Evolutionary conservation across 2,329 filamentous ascomycete genomes (phyloP).

Genomic region (Fusarium decemcellulare): DNA sequence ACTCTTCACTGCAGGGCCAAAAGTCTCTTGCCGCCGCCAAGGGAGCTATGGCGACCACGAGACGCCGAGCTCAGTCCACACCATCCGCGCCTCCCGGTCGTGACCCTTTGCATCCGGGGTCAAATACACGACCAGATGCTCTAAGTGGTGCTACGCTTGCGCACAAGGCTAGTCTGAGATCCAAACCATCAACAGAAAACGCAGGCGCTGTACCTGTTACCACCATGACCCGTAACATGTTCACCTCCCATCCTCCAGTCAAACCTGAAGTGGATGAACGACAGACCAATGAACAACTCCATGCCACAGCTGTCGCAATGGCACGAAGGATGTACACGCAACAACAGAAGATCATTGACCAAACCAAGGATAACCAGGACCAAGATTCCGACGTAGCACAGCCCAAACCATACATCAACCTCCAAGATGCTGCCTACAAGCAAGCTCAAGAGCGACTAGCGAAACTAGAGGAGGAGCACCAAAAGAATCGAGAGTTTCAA

Average conservation of each 20-base stretch:
- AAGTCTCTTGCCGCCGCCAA: constrained; percentile 83
- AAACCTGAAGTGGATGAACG: constrained; percentile 81
- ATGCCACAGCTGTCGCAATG: constrained; percentile 90
- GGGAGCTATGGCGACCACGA: constrained; percentile 76
- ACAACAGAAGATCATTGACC: constrained; percentile 74
- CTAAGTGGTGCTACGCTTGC: constrained; percentile 81
- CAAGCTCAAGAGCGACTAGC: constrained; percentile 87
- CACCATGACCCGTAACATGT: constrained; percentile 81
- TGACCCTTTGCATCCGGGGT: constrained; percentile 32
- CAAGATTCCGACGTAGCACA: constrained; percentile 54
- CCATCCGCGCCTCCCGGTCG: constrained; percentile 57
- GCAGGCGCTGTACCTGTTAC: constrained; percentile 77
- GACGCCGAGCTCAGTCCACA: constrained; percentile 76
- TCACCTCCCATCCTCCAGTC: constrained; percentile 81
- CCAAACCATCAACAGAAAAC: constrained; percentile 66
- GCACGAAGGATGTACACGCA: constrained; percentile 86
- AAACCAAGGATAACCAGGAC: constrained; percentile 59
- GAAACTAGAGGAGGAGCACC: constrained; percentile 81
- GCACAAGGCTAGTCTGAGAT: constrained; percentile 65
- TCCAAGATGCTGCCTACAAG: constrained; percentile 90
- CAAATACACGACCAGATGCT: constrained; percentile 73
- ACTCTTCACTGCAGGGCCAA: constrained; percentile 64
- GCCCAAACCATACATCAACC: constrained; percentile 70
- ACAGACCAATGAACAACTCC: constrained; percentile 78
- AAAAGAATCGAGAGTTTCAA: constrained; percentile 74